A percentile compares a stretch with the other conserved stretches of the same genome.
Evolutionary conservation across 2,329 filamentous ascomycete genomes (phyloP).

Genomic region (Penicillium vulpinum): DNA sequence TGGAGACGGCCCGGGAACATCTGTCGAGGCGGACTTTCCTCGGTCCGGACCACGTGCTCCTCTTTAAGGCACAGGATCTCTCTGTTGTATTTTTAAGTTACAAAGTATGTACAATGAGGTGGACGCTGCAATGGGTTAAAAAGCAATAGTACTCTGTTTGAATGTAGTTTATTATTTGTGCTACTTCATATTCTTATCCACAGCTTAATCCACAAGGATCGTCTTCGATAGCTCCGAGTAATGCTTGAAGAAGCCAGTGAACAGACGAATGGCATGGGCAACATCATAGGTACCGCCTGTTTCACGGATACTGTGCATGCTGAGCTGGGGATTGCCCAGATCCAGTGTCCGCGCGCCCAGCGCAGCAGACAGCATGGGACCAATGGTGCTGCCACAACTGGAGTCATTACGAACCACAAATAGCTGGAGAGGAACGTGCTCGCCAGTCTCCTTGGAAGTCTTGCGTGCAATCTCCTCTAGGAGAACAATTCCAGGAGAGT

Average conservation of each 20-base stretch:
- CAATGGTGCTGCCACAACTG: conserved; percentile 92
- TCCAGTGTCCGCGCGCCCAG: conserved; percentile 88
- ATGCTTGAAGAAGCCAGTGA: conserved; percentile 81
- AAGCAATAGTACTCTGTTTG: background rate
- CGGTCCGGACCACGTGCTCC: conserved; percentile 23
- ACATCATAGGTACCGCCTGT: conserved; percentile 87
- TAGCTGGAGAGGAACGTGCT: conserved; percentile 82
- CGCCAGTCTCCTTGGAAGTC: conserved; percentile 54
- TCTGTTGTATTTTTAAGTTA: background rate
- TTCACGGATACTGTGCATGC: conserved; percentile 97
- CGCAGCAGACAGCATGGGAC: conserved; percentile 88
- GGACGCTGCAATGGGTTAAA: background rate
- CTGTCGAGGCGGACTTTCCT: conserved; percentile 16
- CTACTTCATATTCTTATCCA: background rate
- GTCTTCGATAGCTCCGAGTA: conserved; percentile 80
- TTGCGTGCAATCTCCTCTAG: conserved; percentile 80
- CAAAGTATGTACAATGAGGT: background rate
- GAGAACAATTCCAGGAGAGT: conserved; percentile 90
- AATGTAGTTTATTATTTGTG: background rate
- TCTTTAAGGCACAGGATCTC: background rate
- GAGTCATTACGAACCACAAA: conserved; percentile 97
- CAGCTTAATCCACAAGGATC: conserved; percentile 74
- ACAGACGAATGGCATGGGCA: conserved; percentile 79
- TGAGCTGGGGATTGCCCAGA: conserved; percentile 88
- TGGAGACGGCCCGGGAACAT: background rate